Evolutionary conservation across 169 alveolate species (phyloP), one percentile per base, ranked within the genome.

Genomic region (Ichthyophthirius multifiliis): DNA sequence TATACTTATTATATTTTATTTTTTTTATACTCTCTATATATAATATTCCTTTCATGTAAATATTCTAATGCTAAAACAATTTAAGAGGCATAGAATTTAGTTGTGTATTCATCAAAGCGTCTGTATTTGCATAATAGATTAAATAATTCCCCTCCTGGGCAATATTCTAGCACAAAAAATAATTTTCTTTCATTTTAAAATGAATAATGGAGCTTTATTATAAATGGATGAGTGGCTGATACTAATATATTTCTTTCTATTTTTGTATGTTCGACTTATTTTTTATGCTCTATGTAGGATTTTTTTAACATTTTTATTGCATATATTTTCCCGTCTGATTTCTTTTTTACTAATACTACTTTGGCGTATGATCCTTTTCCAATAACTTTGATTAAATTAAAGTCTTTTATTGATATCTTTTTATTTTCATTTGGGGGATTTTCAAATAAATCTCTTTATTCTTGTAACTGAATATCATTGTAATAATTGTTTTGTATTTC

Each of bases 101-200:
- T 94, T 39, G 20, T 88, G 75, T 45, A 65, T 67, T 89, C 88
- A 82, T 39, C 71, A 37, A 73, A 89, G 63, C 78, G 75, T 75
- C 71, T 82, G 48, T 71, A 63, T 78, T 37, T 74, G 9, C 65
- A 16, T 10, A 46, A 75, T 43, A 83, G 74, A 84, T 71, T 89
- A 20, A 88, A 80, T 27, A 94, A 83, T 43, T 94, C 97, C n/a
- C 97, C 97, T 15, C 95, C 94, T 63, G 92, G 89, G 76, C 95
- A 91, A 77, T 89, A 94, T 65, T 94, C 97, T 16, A 94, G 85
- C 4, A 89, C 91, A 39, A 94, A 89, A 85, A 84, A 94, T 15
- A 94, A 78, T 83, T 91, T 94, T 27, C 86, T 75, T 20, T 85
- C 86, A 75, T 85, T 82, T 79, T 91, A 82, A 84, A 94, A 94